Percentiles rank a stretch among this genome's conserved stretches.
Evolutionary conservation across 2,329 filamentous ascomycete species (phyloP).

Genomic region (Colletotrichum gigasporum): DNA sequence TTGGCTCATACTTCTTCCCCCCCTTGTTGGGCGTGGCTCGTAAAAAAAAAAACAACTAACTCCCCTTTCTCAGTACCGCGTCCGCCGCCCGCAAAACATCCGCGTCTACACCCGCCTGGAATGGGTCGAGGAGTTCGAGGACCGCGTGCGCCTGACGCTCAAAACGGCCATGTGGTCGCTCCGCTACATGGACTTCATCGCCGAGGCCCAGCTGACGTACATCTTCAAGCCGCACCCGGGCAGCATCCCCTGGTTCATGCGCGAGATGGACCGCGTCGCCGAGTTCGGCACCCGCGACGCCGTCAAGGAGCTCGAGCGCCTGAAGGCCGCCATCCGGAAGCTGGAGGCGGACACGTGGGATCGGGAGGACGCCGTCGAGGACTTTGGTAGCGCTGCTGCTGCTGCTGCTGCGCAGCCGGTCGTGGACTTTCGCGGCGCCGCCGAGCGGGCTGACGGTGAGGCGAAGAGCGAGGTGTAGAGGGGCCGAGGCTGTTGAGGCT

Average conservation of each 20-base stretch:
- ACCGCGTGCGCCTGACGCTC: background rate
- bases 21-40: no score
- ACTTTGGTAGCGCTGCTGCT: slow-evolving; percentile 59
- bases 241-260: background rate
- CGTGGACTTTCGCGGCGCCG: no score
- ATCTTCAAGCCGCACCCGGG: background rate
- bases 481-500: no score
- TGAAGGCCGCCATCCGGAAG: slow-evolving; percentile 51
- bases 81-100: background rate
- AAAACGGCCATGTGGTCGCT: background rate
- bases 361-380: slow-evolving; percentile 74
- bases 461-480: no score
- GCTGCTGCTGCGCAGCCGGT: no score
- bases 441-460: no score
- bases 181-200: background rate
- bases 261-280: slow-evolving; percentile 14
- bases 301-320: background rate
- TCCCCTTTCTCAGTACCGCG: background rate
- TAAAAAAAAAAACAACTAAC: no score
- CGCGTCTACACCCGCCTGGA: background rate
- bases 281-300: background rate
- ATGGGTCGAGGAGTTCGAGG: background rate
- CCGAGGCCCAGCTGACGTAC: background rate
- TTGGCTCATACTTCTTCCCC: no score
- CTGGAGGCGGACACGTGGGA: slow-evolving; percentile 83